These are phyloP conservation scores for Helicocarpus griseus DNA, from an alignment of 2,329 filamentous ascomycete species.

Conservation along the genomic window DNA sequence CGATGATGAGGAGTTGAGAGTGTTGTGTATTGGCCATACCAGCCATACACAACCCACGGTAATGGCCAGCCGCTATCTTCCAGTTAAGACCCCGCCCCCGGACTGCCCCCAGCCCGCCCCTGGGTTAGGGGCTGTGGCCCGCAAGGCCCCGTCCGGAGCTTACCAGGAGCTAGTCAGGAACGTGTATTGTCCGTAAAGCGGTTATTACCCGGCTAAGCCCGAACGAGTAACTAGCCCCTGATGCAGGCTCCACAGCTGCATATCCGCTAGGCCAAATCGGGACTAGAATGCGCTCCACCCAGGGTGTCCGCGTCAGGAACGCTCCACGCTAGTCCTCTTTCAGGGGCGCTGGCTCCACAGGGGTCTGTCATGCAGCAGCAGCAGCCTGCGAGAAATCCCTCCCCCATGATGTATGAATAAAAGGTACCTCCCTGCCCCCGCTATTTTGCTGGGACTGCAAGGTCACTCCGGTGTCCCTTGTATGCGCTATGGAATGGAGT, in stretches of 20 bases:
- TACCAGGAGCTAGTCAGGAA: not conserved
- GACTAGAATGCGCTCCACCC: not conserved
- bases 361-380: not conserved
- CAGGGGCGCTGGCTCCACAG: not conserved
- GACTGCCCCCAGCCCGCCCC: not conserved
- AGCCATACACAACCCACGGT: not conserved
- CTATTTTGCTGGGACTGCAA: not conserved
- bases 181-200: not conserved
- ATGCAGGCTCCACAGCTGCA: not conserved
- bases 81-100: not conserved
- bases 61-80: not conserved
- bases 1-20: not conserved
- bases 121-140: not conserved
- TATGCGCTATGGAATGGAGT: no score
- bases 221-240: not conserved
- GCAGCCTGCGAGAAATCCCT: not conserved
- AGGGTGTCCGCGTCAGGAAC: not conserved
- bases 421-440: not conserved
- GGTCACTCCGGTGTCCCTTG: no score
- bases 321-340: not conserved
- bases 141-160: not conserved
- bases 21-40: not conserved
- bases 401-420: no score
- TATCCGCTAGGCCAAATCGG: not conserved
- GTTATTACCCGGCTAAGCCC: not conserved